Base-by-base conservation (phyloP, 371 early-diverging fungal genomes). In the Batkoa obscura region DNA sequence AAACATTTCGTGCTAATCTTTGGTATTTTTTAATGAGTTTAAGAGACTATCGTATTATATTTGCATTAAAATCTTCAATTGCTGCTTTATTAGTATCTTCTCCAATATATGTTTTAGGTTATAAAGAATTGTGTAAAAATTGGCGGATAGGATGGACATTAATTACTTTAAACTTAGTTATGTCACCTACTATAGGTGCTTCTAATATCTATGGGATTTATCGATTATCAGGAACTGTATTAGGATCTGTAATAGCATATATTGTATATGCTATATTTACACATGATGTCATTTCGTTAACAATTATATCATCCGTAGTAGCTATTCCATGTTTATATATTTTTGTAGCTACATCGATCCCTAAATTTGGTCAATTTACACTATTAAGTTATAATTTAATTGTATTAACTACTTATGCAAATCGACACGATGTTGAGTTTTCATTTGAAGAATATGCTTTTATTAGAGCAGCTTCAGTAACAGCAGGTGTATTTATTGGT, bases 121-220 rank as follows among this genome's bases (percentile, higher is more conserved):
- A 77, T 12, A 62, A 71, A 42, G 69, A 72, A 17, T 58, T 67
- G 60, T 83, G 74, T 57, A 72, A 76, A 35, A 64, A 69, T 45
- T 83, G 76, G 59, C 76, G 87, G 15, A 76, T 82, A 66, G 86
- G 86, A 64, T 89, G 90, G 90, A 76, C 82, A 5, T 63, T 84
- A 15, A 83, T 84, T 57, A 80, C 90, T 9, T 80, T 78, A 64
- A 65, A 63, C 60, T 39, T 84, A 1, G 80, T 88, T n/a, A 84
- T 90, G 86, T 82, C 81, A 1, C 88, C 88, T 6, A 86, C 88
- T 0, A 84, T 85, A 0, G 90, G 90, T n/a, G 86, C 83, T 2
- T 79, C 88, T 0, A 83, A 83, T 50, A 49, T 79, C 0, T 75
- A 80, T 4, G 82, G 81, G 32, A 56, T 85, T 3, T 83, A 83